These are phyloP conservation scores for Calendula officinalis DNA, from an alignment of 129 eudicot genomes.

Conservation along the genomic window DNA sequence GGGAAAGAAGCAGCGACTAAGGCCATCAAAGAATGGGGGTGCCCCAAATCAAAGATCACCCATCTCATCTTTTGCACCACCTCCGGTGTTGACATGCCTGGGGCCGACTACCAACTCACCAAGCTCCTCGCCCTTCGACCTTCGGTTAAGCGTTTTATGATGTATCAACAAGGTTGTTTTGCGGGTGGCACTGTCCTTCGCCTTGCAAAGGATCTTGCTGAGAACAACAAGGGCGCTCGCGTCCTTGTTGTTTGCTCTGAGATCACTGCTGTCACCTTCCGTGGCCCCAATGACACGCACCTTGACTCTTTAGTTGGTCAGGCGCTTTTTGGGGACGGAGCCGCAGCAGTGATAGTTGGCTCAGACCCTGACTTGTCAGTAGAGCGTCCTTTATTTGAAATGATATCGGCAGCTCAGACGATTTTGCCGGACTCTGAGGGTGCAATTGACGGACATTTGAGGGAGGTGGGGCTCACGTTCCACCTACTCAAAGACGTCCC, in stretches of 20 bases:
- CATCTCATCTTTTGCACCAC: conserved; percentile 3
- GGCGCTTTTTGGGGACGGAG: background rate
- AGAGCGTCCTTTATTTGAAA: conserved; percentile 16
- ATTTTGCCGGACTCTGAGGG: conserved; percentile 22
- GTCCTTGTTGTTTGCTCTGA: too few species aligned
- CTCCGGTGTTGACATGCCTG: conserved; percentile 5
- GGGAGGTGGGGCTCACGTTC: conserved; percentile 15
- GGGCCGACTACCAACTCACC: conserved; percentile 28
- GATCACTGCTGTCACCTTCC: too few species aligned
- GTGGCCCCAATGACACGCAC: conserved; percentile 12
- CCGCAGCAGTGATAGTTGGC: conserved; percentile 9
- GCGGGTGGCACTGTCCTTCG: conserved; percentile 25
- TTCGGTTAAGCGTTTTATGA: too few species aligned
- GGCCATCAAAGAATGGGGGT: conserved; percentile 19
- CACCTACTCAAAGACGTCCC: conserved; percentile 16
- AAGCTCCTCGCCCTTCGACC: too few species aligned
- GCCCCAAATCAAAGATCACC: conserved; percentile 9
- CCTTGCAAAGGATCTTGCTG: conserved; percentile 17
- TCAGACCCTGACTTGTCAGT: conserved; percentile 12
- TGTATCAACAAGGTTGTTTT: too few species aligned
- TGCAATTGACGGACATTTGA: conserved; percentile 6
- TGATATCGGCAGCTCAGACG: conserved; percentile 19
- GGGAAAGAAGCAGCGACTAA: conserved; percentile 1
- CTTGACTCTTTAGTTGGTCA: conserved; percentile 13
- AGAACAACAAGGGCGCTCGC: too few species aligned